These are phyloP conservation scores for Eucalyptus polyanthemos DNA, from an alignment of 345 rosid genomes.

Conservation along the genomic window DNA sequence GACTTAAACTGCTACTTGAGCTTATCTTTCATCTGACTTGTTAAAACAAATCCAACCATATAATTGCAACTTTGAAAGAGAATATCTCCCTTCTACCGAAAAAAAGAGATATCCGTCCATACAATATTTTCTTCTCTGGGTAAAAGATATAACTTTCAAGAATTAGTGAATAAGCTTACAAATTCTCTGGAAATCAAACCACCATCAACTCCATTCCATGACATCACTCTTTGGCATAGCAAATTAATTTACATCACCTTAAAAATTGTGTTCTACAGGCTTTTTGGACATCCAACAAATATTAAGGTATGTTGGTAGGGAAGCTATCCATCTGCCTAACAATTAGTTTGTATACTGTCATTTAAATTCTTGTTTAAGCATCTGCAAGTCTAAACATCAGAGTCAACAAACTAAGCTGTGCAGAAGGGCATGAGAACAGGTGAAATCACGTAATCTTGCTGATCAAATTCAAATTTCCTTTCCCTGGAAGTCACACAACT, in stretches of 20 bases:
- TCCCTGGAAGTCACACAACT: neutral
- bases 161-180: neutral
- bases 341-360: neutral
- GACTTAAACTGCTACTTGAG: neutral
- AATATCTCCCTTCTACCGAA: neutral
- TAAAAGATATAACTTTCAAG: neutral
- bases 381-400: neutral
- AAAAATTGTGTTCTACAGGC: neutral
- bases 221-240: neutral
- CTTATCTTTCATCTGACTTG: neutral
- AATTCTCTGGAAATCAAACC: neutral
- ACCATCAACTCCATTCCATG: neutral
- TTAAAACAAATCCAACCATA: neutral
- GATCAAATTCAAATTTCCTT: neutral
- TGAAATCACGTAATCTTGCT: neutral
- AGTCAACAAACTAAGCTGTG: neutral
- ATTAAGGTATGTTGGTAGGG: neutral
- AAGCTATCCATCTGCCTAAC: neutral
- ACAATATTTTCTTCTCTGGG: neutral
- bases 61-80: neutral
- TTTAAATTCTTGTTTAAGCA: neutral
- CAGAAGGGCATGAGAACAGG: neutral
- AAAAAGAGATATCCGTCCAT: neutral
- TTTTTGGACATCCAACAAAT: neutral
- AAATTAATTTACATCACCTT: neutral